Base-by-base conservation (phyloP, 179 eudicot species). In the Corrigiola litoralis region DNA sequence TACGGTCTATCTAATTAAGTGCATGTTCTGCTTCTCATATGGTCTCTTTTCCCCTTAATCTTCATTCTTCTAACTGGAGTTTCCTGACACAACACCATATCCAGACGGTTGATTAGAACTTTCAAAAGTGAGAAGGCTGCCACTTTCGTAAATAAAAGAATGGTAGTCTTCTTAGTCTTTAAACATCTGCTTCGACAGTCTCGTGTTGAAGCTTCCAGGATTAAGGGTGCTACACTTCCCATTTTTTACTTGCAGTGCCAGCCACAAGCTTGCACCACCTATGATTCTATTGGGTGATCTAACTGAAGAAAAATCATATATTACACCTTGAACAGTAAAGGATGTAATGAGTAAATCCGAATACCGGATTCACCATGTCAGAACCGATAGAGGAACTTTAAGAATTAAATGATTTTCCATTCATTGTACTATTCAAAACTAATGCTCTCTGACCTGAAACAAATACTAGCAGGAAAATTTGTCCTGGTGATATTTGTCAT, bases 121-220 rank as follows among this genome's bases (percentile, higher is more conserved):
- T 67, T 71, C 68, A 59, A 41, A 56, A 82, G 75, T 58, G 81
- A 52, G 65, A 75, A 67, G 21, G 79, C 49, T 29, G 76, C 72
- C 53, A 88, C 53, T 75, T 78, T 86, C 52, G 55, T 72, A 64
- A 75, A 51, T 63, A 87, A 87, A 72, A 88, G 87, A 53, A 88
- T 84, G 74, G 88, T 95, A 76, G 85, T 58, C 77, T 83, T 84
- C 70, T 72, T 88, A 97, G 72, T 92, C 96, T 63, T 95, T 92
- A 75, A 80, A 79, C 78, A 88, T 69, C 69, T 79, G 88, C 86
- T 91, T 88, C 69, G 83, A 69, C 77, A 75, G 62, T 84, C 80
- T 67, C 56, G 74, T 75, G 67, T 83, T 92, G 33, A 68, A 60
- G 40, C 97, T 84, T 34, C 70, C 69, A 61, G 85, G 79, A 71